Evolutionary conservation across 306 rosid genomes (phyloP), one percentile per base, ranked within the genome.

Genomic region (Malus fusca): DNA sequence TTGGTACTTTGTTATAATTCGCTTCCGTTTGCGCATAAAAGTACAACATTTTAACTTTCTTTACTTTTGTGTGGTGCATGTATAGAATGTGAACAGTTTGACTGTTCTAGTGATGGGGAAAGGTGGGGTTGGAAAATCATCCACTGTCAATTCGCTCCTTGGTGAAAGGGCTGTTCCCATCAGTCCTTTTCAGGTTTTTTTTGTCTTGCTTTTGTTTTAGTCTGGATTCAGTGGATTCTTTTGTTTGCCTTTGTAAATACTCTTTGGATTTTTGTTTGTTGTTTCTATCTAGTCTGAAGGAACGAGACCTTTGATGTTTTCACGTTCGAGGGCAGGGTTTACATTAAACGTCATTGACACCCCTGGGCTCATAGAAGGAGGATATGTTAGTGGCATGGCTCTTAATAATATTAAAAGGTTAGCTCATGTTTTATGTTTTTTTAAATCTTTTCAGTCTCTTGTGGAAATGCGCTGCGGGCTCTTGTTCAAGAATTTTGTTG

Each of bases 291-390:
- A 95, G 99, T 81, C 99, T 69, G 97, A 95, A 85, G 93, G 90
- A 71, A 85, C 88, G 15, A 88, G 97, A 77, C 91, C 99, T 12
- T 90, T 95, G 83, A 95, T 90, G 89, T 92, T 90, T 21, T 90
- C 97, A 1, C 96, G 97, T 17, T 52, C 92, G 2, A 89, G 97
- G 79, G 93, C 97, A 18, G 97, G 97, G 65, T 92, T 95, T 87
- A 90, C 93, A 2, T 77, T 95, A 59, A 95, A 95, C 84, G 53
- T 95, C 82, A 95, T 95, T 40, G 99, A 95, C 81, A 95, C 99
- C 75, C 99, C 99, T 68, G 97, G 99, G 73, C 90, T 95, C 74
- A 92, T 95, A 79, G 99, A 95, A 90, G 99, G 97, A 59, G 99
- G 99, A 68, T 95, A 87, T 78, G 79, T 95, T 84, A 95, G 90